These are phyloP conservation scores for Violaceomyces palustris DNA, from an alignment of 1,284 basidiomycete genomes.

Conservation along the genomic window DNA sequence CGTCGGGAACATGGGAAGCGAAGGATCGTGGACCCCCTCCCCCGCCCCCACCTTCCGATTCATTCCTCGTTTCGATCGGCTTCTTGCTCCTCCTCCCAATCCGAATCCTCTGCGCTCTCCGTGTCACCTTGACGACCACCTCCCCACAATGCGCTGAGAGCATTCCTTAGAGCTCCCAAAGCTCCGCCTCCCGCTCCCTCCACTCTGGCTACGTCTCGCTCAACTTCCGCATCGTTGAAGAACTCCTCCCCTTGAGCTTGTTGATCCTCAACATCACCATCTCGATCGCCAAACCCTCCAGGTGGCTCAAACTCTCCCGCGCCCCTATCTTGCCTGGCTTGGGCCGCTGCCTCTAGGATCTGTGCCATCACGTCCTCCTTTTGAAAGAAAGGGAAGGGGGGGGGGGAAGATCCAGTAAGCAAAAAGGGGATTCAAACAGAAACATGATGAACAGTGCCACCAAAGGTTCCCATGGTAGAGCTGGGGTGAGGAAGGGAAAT, in stretches of 20 bases:
- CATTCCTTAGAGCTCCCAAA: conserved; percentile 17
- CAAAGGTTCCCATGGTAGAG: no score
- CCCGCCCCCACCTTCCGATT: no score
- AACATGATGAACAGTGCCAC: not conserved
- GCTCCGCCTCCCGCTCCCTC: conserved; percentile 3
- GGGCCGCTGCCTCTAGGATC: conserved; percentile 25
- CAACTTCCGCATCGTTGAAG: no score
- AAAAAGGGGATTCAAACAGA: not conserved
- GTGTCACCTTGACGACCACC: not conserved
- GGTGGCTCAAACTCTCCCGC: conserved; percentile 9
- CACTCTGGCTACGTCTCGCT: conserved; percentile 5
- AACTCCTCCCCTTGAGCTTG: no score
- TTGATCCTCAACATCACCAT: conserved; percentile 2
- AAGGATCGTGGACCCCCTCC: no score
- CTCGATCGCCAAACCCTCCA: conserved; percentile 9
- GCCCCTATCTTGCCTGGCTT: conserved; percentile 2
- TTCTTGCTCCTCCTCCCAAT: not conserved
- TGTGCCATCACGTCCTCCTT: conserved; percentile 29
- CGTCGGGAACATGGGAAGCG: no score
- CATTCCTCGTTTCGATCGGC: no score
- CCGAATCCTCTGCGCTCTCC: no score
- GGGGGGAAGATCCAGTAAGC: no score
- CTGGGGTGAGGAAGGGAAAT: no score
- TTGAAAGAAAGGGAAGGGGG: not conserved
- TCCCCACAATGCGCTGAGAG: conserved; percentile 23